Percentiles rank a stretch among this genome's conserved stretches.
phyloP scores from a whole-genome alignment of 768 basidiomycete species.

The Boletus sp. region DNA sequence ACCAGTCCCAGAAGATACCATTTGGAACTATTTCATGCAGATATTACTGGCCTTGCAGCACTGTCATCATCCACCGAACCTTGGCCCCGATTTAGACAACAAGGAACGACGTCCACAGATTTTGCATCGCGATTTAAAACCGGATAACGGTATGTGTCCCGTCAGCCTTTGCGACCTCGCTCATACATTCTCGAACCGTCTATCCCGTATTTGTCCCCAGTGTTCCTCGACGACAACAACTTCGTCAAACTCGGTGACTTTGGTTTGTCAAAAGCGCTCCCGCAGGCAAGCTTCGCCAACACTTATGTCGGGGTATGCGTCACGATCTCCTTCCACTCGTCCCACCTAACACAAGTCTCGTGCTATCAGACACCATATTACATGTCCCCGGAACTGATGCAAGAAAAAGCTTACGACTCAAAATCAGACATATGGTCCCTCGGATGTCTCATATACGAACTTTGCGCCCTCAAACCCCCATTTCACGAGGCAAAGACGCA shows the following conservation, averaged over 20 bases:
- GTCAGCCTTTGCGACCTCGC: not conserved
- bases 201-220: slow-evolving; percentile 37
- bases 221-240: slow-evolving; percentile 84
- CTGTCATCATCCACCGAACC: slow-evolving; percentile 78
- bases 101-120: slow-evolving; percentile 67
- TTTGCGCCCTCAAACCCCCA: slow-evolving; percentile 90
- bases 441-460: slow-evolving; percentile 94
- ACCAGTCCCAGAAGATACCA: slow-evolving; percentile 84
- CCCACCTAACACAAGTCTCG: slow-evolving; percentile 33
- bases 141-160: slow-evolving; percentile 79
- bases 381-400: slow-evolving; percentile 98
- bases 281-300: slow-evolving; percentile 85
- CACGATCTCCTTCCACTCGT: not conserved
- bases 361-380: slow-evolving; percentile 93
- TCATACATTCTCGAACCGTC: not conserved
- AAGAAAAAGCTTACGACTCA: slow-evolving; percentile 95
- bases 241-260: slow-evolving; percentile 97
- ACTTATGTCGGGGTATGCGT: slow-evolving; percentile 92
- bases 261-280: slow-evolving; percentile 90
- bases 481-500: slow-evolving; percentile 94
- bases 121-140: slow-evolving; percentile 93
- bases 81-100: slow-evolving; percentile 38
- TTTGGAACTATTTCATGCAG: slow-evolving; percentile 97
- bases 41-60: slow-evolving; percentile 85
- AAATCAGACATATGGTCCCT: slow-evolving; percentile 99